phyloP scores from a whole-genome alignment of 164 flowering plant genomes.

The Piper betle region DNA sequence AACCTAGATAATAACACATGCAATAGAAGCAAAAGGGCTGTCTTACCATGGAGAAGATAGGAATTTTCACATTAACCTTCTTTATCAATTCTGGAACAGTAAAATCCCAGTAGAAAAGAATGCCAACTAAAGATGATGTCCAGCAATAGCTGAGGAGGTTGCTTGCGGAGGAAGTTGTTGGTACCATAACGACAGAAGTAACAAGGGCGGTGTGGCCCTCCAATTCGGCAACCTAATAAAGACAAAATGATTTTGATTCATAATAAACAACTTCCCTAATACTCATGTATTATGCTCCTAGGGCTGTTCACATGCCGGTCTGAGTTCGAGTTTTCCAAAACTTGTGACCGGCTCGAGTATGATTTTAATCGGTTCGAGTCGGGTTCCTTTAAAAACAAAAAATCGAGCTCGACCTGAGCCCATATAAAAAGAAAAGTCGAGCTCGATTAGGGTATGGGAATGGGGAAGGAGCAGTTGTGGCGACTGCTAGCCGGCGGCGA shows the following conservation, averaged over 20 bases:
- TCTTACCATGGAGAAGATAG: slow-evolving; percentile 73
- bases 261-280: neutral
- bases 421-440: too few species aligned
- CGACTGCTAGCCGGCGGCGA: too few species aligned
- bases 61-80: slow-evolving; percentile 43
- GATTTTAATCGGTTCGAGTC: too few species aligned
- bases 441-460: too few species aligned
- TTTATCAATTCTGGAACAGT: slow-evolving; percentile 58
- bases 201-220: slow-evolving; percentile 73
- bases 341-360: too few species aligned
- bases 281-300: too few species aligned
- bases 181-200: slow-evolving; percentile 64
- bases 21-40: neutral
- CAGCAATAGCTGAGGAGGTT: slow-evolving; percentile 59
- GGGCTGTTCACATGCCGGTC: too few species aligned
- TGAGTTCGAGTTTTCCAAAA: too few species aligned
- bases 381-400: too few species aligned
- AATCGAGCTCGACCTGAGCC: too few species aligned
- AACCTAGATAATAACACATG: neutral
- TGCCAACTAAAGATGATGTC: slow-evolving; percentile 91
- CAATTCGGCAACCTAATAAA: slow-evolving; percentile 26
- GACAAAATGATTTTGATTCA: neutral
- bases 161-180: slow-evolving; percentile 33
- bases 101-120: slow-evolving; percentile 85
- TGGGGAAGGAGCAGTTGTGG: too few species aligned